phyloP scores from a whole-genome alignment of 2,329 filamentous ascomycete genomes.

The Fusarium sacchari region DNA sequence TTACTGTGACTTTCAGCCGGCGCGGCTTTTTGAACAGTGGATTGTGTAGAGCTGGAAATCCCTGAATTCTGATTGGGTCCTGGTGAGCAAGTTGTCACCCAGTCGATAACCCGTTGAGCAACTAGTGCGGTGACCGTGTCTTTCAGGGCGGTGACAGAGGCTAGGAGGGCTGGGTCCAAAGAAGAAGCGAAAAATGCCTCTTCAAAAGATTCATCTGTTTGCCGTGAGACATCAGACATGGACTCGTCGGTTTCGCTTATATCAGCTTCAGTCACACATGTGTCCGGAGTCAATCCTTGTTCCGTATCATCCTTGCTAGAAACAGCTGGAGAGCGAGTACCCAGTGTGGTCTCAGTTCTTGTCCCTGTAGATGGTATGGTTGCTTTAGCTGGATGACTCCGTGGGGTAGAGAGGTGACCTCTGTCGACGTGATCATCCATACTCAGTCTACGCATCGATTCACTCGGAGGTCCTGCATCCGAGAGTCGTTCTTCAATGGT shows the following conservation, averaged over 20 bases:
- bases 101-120: constrained; percentile 1
- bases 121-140: constrained; percentile 10
- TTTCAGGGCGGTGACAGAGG: constrained; percentile 6
- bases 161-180: constrained; percentile 7
- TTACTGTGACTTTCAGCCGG: background rate
- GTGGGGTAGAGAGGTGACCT: background rate
- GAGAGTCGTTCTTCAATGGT: constrained; percentile 20
- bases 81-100: constrained; percentile 10
- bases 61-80: background rate
- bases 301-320: background rate
- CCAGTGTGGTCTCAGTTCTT: background rate
- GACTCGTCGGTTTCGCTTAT: constrained; percentile 19
- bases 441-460: background rate
- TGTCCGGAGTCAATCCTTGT: background rate
- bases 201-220: constrained; percentile 24
- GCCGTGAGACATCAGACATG: constrained; percentile 12
- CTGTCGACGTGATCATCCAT: background rate
- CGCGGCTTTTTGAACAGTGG: background rate
- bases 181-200: constrained; percentile 19
- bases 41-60: background rate
- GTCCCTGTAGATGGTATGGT: background rate
- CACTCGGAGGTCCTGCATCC: constrained; percentile 12
- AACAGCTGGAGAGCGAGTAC: background rate
- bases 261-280: constrained; percentile 3
- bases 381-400: background rate